These are phyloP conservation scores for Thalassiosira delicatula DNA, from an alignment of 352 stramenopile genomes.

Conservation along the genomic window DNA sequence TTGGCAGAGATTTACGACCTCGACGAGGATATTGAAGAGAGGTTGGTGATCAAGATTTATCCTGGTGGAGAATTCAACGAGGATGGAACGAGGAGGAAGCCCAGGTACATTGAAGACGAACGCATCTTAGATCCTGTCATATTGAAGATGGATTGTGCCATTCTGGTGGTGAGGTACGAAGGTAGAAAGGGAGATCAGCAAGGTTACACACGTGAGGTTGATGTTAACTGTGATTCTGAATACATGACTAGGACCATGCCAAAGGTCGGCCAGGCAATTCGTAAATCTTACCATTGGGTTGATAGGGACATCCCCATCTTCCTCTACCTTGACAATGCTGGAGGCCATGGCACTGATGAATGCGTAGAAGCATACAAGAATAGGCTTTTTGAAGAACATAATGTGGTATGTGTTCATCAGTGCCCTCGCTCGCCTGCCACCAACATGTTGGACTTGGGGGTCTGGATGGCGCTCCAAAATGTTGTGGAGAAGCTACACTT, in stretches of 20 bases:
- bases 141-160: too few relatives aligned
- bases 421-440: conserved; percentile 35
- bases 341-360: conserved; percentile 45
- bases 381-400: conserved; percentile 11
- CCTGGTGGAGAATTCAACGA: too few relatives aligned
- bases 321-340: conserved; percentile 45
- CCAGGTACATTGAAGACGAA: too few relatives aligned
- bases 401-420: conserved; percentile 29
- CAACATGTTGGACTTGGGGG: conserved; percentile 52
- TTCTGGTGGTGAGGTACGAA: neutral
- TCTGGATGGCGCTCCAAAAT: conserved; percentile 48
- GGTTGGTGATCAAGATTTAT: too few relatives aligned
- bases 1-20: too few relatives aligned
- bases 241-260: conserved; percentile 32
- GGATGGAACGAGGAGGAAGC: too few relatives aligned
- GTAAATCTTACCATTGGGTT: conserved; percentile 37
- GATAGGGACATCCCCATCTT: conserved; percentile 13
- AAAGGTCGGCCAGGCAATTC: conserved; percentile 22
- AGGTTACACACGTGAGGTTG: conserved; percentile 26
- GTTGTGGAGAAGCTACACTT: conserved; percentile 1
- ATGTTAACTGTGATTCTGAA: conserved; percentile 43
- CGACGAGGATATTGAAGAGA: too few relatives aligned
- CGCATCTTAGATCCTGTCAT: too few relatives aligned
- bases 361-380: conserved; percentile 11
- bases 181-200: too few relatives aligned